These are phyloP conservation scores for Cryoendolithus antarcticus DNA, from an alignment of 2,329 filamentous ascomycete species.

Conservation along the genomic window DNA sequence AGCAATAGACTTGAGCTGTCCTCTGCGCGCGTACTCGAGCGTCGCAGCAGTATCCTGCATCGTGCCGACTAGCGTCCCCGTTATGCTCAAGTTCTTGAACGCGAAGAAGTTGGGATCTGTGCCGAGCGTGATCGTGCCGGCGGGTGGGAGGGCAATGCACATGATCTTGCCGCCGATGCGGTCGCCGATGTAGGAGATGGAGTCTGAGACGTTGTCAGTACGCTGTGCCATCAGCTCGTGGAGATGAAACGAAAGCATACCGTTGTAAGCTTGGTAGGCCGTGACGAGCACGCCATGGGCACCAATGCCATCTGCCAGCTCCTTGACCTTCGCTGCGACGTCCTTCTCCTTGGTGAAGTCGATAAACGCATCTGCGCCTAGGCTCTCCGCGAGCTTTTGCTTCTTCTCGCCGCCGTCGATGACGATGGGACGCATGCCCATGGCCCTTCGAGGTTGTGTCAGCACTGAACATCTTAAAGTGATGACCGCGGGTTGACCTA, in stretches of 20 bases:
- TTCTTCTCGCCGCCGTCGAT: conserved; percentile 41
- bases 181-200: conserved; percentile 33
- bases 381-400: conserved; percentile 31
- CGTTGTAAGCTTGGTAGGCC: conserved; percentile 24
- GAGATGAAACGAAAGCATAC: conserved; percentile 24
- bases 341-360: conserved; percentile 37
- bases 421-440: conserved; percentile 45
- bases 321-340: conserved; percentile 31
- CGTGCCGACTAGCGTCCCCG: conserved; percentile 32
- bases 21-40: conserved; percentile 37
- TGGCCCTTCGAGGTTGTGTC: conserved; percentile 25
- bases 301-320: conserved; percentile 35
- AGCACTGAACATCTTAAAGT: neutral
- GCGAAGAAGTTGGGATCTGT: conserved; percentile 23
- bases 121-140: conserved; percentile 23
- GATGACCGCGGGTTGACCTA: conserved; percentile 2
- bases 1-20: conserved; percentile 37
- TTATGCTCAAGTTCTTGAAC: conserved; percentile 24
- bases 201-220: conserved; percentile 14
- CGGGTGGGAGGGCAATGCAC: conserved; percentile 32
- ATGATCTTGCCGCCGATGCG: conserved; percentile 40
- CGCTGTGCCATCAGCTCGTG: conserved; percentile 19
- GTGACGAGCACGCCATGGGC: conserved; percentile 32
- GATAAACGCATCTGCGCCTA: conserved; percentile 46
- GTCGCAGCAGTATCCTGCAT: conserved; percentile 37